These are phyloP conservation scores for Solanum stenotomum DNA, from an alignment of 257 asterid genomes.

Conservation along the genomic window DNA sequence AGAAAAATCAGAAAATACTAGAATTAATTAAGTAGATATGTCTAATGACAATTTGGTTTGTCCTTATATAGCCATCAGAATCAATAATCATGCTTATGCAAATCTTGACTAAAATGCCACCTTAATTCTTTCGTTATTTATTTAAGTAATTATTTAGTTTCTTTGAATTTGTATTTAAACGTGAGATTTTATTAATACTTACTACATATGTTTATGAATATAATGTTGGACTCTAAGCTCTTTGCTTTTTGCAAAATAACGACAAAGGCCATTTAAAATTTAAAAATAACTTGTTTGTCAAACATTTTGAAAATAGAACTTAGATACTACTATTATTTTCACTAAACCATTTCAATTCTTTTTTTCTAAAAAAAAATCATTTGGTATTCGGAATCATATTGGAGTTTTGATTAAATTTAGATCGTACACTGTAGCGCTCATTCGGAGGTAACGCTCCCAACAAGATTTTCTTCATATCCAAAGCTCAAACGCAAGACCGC, in stretches of 20 bases:
- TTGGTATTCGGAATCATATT: no score
- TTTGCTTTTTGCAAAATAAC: not conserved
- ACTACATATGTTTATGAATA: not conserved
- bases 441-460: no score
- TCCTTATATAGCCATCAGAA: not conserved
- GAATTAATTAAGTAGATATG: not conserved
- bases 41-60: not conserved
- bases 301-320: not conserved
- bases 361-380: no score
- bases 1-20: not conserved
- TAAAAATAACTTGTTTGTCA: not conserved
- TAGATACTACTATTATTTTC: not conserved
- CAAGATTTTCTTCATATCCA: no score
- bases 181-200: not conserved
- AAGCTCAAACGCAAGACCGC: accelerated
- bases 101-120: not conserved
- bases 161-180: not conserved
- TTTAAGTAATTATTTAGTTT: no score
- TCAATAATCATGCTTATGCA: not conserved
- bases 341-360: not conserved
- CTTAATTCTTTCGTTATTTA: no score
- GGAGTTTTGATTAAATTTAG: no score
- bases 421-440: no score
- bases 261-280: not conserved
- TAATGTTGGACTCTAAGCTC: not conserved